Evolutionary conservation across 148 eudicot genomes (phyloP).

Genomic region (Selenicereus undatus): DNA sequence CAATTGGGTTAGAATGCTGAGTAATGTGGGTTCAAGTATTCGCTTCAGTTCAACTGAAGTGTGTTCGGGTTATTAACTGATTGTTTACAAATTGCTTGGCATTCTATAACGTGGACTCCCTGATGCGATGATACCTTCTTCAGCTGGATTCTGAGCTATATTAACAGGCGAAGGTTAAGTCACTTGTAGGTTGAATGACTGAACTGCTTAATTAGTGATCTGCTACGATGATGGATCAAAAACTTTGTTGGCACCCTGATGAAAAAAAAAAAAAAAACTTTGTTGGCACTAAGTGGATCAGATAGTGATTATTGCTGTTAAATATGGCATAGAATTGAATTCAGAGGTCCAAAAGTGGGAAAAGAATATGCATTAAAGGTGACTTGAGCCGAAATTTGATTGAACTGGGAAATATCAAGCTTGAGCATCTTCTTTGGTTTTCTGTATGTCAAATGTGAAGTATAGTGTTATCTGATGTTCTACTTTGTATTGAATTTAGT

Average conservation of each 20-base stretch:
- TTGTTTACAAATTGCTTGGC: background rate
- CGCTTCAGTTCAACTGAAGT: too few species aligned
- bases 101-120: background rate
- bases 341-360: background rate
- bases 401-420: background rate
- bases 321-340: background rate
- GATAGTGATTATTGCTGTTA: background rate
- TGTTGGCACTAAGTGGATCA: background rate
- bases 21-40: slow-evolving; percentile 13
- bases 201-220: background rate
- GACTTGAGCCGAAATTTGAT: background rate
- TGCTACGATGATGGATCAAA: background rate
- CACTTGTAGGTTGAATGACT: background rate
- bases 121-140: background rate
- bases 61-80: background rate
- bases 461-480: background rate
- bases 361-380: background rate
- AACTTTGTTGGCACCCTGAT: background rate
- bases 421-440: background rate
- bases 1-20: slow-evolving; percentile 12
- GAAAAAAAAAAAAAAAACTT: too few species aligned
- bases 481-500: background rate
- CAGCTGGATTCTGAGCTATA: background rate
- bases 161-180: slow-evolving; percentile 4
- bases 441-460: background rate